These are phyloP conservation scores for Babesia gibsoni DNA, from an alignment of 169 alveolate genomes.

Conservation along the genomic window DNA sequence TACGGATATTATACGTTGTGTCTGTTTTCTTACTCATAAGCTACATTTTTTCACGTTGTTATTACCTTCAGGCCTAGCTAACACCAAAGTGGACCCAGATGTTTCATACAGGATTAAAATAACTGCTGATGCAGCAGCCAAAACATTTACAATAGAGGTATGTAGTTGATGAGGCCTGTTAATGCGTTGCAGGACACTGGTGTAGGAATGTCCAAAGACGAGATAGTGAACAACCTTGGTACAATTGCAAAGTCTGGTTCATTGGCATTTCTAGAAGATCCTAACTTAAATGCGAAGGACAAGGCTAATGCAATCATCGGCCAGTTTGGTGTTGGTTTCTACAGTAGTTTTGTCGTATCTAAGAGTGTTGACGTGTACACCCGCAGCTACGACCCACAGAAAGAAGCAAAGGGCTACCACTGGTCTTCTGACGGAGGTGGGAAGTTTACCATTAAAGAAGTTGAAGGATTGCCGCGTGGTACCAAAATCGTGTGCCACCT, in stretches of 20 bases:
- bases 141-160: conserved; percentile 66
- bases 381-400: conserved; percentile 78
- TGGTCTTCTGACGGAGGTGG: conserved; percentile 78
- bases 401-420: conserved; percentile 79
- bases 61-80: conserved; percentile 7
- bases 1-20: no score
- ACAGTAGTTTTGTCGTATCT: conserved; percentile 89
- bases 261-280: conserved; percentile 79
- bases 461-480: conserved; percentile 80
- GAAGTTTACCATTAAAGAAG: conserved; percentile 65
- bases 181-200: conserved; percentile 90
- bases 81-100: conserved; percentile 51
- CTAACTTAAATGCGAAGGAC: conserved; percentile 52
- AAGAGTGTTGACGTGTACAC: conserved; percentile 86
- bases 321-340: conserved; percentile 91
- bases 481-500: conserved; percentile 88
- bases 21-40: no score
- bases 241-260: conserved; percentile 99
- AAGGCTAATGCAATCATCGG: conserved; percentile 83
- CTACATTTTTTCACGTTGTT: no score
- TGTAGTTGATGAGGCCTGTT: not conserved
- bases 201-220: conserved; percentile 94
- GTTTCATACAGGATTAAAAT: conserved; percentile 50
- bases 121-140: conserved; percentile 35
- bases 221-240: conserved; percentile 91